Evolutionary conservation across 78 protist species (phyloP), one percentile per base, ranked within the genome.

Genomic region (Protostelium mycophagum): DNA sequence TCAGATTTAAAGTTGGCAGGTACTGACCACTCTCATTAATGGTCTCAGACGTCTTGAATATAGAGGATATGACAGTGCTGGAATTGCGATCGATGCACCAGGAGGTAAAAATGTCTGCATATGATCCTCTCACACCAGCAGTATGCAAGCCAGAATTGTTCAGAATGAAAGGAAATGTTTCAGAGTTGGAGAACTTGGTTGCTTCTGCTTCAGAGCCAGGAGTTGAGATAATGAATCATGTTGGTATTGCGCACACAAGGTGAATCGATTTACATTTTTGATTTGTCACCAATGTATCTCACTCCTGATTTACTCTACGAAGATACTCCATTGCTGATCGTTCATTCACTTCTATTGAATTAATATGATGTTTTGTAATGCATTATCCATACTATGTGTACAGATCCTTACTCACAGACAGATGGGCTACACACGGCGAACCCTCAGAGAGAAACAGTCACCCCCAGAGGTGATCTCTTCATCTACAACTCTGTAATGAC

Each of bases 11-110:
- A 25, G 5, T 38, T 35, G 28, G 39, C 5, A 34, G 0, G 88
- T 93, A 0, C 0, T 39, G 1, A 38, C 63, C 1, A 34, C 34
- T 36, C 91, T 96, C 35, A 10, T 96, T 35, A 38, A 36, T 28
- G 99, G 97, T 1, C 94, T 97, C 34, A 0, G 38, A 35, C 93
- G 96, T 23, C 95, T 97, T 10, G 98, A 97, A 92, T 96, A 97
- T 94, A 90, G 99, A 31, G 99, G 99, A 0, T 97, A 97, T 83
- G 99, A 97, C 94, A 91, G 96, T 0, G 99, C 99, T 1, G 99
- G 98, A n/a, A 0, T 95, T 85, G 92, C 95, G 34, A 5, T 92
- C 37, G 84, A 83, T 83, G 36, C 87, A 84, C 73, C 73, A 51
- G 73, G 73, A 51, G 73, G 73, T 51, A 51, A 51, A 5, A 51